Base-by-base conservation (phyloP, 306 rosid species). In the Trifolium pratense region DNA sequence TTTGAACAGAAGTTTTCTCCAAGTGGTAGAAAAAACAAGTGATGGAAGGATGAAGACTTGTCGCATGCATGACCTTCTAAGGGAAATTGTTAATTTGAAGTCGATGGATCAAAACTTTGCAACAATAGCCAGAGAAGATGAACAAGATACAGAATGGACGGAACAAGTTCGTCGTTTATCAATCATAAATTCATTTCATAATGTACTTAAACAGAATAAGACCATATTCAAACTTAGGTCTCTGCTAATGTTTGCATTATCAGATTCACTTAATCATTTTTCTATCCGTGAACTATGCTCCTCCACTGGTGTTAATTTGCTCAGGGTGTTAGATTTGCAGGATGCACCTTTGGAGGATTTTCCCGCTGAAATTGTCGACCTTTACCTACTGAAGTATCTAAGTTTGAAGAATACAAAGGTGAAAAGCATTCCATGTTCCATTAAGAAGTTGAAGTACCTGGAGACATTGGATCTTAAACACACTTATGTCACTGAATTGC, bases 381-480 rank as follows among this genome's bases (percentile, higher is more conserved):
- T 86, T 17, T 77, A 31, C 76, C 84, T 80, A 63, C 74, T 86
- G 4, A 84, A 76, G 80, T 84, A 84, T 77, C 75, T 87, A 25
- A 87, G 88, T 78, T 68, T 87, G 79, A 87, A 79, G 67, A 82
- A 75, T 6, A 87, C 90, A 23, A 79, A 78, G 61, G 83, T 87
- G 70, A 79, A 56, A 71, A 73, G 2, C 69, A 84, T 87, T 74
- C 90, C 90, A 39, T 11, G 79, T 62, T 70, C 78, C 13, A 81
- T 87, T 12, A 81, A 81, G 72, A 87, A 81, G 77, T 84, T 87
- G 51, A 68, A 70, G 34, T 26, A 79, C 37, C 42, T 87, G 29
- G 86, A 87, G 75, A 84, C 88, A n/a, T 73, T 87, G 32, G 81
- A 87, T 71, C 85, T 87, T 15, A 87, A 87, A 56, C 90, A 86